Conservation (phyloP, 768 basidiomycete genomes). For the Naganishia randhawae region DNA sequence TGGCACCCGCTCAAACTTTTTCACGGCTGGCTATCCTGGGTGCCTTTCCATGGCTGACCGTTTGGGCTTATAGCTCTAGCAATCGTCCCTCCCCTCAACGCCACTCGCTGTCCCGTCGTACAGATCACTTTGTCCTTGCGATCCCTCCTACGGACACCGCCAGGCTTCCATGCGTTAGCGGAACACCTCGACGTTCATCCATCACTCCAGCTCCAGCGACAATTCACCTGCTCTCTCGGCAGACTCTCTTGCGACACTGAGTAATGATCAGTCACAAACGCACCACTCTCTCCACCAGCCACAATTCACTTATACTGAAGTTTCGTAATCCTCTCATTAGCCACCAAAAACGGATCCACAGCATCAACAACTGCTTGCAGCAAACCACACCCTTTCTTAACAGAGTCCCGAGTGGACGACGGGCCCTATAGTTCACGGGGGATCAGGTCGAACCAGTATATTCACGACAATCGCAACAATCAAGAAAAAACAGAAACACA, state of each 20-base stretch:
- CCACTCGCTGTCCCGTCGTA: background rate
- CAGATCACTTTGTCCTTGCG: background rate
- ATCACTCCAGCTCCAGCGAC: background rate
- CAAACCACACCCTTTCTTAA: slow-evolving; percentile 5
- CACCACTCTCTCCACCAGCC: slow-evolving; percentile 20
- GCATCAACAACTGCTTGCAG: slow-evolving; percentile 1
- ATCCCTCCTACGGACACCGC: background rate
- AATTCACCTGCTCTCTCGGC: slow-evolving; percentile 6
- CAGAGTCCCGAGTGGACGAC: slow-evolving; percentile 21
- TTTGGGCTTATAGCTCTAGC: background rate
- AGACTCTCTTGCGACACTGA: background rate
- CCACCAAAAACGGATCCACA: background rate
- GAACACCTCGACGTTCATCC: background rate
- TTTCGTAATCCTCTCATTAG: background rate
- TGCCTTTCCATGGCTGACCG: background rate
- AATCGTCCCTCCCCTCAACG: background rate
- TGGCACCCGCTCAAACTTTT: slow-evolving; percentile 8
- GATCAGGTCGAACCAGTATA: background rate
- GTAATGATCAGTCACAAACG: slow-evolving; percentile 19
- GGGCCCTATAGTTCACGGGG: slow-evolving; percentile 10
- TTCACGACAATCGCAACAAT: background rate
- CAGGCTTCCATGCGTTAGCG: slow-evolving; percentile 22
- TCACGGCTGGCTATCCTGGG: background rate
- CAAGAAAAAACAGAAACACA: background rate
- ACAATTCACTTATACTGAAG: slow-evolving; percentile 18